Evolutionary conservation across 2,329 filamentous ascomycete genomes (phyloP).

Genomic region (Ceratocystis smalleyi): DNA sequence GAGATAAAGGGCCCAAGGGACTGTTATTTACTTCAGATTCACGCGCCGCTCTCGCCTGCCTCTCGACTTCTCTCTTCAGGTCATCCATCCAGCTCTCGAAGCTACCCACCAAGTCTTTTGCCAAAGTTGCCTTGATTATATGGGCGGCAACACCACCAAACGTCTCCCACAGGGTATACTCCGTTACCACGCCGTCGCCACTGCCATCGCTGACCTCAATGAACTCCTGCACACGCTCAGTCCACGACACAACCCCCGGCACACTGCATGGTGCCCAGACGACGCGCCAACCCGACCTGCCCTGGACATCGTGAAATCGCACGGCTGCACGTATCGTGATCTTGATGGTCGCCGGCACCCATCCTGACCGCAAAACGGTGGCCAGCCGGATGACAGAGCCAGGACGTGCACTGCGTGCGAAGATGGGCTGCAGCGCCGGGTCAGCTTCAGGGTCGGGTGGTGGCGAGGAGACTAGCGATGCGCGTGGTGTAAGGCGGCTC

Average conservation of each 20-base stretch:
- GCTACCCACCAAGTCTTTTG: slow-evolving; percentile 23
- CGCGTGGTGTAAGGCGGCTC: slow-evolving; percentile 7
- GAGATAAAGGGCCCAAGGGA: too few relatives aligned
- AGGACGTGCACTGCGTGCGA: neutral
- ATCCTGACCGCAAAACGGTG: neutral
- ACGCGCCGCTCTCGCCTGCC: neutral
- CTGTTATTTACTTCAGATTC: too few relatives aligned
- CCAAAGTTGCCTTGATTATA: slow-evolving; percentile 24
- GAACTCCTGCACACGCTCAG: slow-evolving; percentile 32
- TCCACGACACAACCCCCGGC: slow-evolving; percentile 22
- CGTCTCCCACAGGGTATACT: slow-evolving; percentile 32
- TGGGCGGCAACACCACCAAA: slow-evolving; percentile 28
- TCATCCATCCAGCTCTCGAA: slow-evolving; percentile 28
- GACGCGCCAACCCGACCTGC: slow-evolving; percentile 26
- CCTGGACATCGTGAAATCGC: slow-evolving; percentile 22
- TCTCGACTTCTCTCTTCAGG: slow-evolving; percentile 22
- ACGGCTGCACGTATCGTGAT: slow-evolving; percentile 20
- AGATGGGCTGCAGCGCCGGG: neutral
- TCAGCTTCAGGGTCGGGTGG: neutral
- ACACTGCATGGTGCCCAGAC: slow-evolving; percentile 26
- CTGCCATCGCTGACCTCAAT: slow-evolving; percentile 18
- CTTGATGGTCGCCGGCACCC: neutral
- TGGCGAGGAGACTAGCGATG: neutral
- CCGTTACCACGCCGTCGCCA: slow-evolving; percentile 21
- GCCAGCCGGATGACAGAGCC: neutral